Percentiles rank a stretch among this genome's conserved stretches.
phyloP scores from a whole-genome alignment of 257 asterid species.

The Solanum neorickii region DNA sequence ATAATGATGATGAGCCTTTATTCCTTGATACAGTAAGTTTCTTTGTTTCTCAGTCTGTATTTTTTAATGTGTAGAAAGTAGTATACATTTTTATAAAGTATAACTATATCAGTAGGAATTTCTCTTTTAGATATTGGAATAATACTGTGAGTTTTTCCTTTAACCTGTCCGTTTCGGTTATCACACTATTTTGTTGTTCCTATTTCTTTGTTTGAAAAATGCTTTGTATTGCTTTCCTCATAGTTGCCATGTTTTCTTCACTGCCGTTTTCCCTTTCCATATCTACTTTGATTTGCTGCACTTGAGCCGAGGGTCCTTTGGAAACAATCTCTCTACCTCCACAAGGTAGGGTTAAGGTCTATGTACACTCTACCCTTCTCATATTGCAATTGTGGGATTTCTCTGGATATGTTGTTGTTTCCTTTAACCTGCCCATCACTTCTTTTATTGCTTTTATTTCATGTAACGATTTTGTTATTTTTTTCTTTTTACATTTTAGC shows the following conservation, averaged over 20 bases:
- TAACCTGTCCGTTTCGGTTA: background rate
- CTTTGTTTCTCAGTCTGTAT: background rate
- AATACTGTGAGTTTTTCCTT: background rate
- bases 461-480: background rate
- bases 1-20: constrained; percentile 41
- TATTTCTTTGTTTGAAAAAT: background rate
- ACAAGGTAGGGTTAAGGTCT: background rate
- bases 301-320: background rate
- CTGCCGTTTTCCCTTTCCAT: background rate
- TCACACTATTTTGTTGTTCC: background rate
- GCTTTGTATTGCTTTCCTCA: background rate
- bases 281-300: background rate
- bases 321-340: background rate
- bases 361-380: background rate
- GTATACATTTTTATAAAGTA: background rate
- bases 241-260: background rate
- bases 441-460: background rate
- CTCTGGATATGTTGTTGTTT: background rate
- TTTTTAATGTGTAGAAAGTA: background rate
- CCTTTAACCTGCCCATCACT: background rate
- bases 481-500: background rate
- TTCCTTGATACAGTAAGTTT: constrained; percentile 73
- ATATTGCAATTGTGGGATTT: background rate
- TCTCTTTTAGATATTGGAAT: background rate
- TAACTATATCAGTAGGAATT: background rate